These are phyloP conservation scores for Coniochaeta prunicola DNA, from an alignment of 2,329 filamentous ascomycete genomes.

Conservation along the genomic window DNA sequence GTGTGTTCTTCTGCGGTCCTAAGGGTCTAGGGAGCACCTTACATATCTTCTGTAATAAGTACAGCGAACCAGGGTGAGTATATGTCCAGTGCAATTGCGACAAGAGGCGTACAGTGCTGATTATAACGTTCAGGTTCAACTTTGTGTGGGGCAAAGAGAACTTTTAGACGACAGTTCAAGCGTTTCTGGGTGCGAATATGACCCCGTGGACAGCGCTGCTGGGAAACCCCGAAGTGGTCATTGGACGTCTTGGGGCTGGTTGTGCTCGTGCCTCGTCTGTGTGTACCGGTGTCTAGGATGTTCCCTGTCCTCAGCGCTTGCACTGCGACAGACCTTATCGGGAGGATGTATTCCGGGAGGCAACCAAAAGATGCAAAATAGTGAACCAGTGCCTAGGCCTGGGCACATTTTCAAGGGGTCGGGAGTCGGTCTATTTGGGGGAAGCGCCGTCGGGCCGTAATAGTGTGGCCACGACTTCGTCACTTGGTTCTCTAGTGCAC, in stretches of 20 bases:
- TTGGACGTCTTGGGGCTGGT: neutral
- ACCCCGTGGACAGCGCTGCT: neutral
- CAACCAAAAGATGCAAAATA: too few species aligned
- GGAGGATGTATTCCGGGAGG: too few species aligned
- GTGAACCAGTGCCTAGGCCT: neutral
- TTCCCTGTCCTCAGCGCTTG: too few species aligned
- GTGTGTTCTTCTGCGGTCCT: conserved; percentile 81
- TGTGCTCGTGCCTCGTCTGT: neutral
- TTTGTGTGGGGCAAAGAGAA: conserved; percentile 66
- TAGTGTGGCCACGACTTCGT: neutral
- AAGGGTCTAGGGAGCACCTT: conserved; percentile 70
- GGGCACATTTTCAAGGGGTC: neutral
- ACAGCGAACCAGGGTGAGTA: conserved; percentile 70
- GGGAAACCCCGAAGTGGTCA: neutral
- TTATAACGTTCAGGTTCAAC: conserved; percentile 39
- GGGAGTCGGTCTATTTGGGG: neutral
- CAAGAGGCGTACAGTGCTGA: conserved; percentile 16
- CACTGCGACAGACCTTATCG: too few species aligned
- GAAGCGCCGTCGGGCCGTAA: neutral
- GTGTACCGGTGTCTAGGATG: neutral
- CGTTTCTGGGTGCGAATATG: neutral
- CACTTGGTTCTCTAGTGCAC: neutral
- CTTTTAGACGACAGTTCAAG: conserved; percentile 37
- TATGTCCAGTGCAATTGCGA: neutral
- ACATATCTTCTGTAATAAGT: conserved; percentile 83